Evolutionary conservation across 345 rosid species (phyloP), one percentile per base, ranked within the genome.

Genomic region (Trapa bicornis): DNA sequence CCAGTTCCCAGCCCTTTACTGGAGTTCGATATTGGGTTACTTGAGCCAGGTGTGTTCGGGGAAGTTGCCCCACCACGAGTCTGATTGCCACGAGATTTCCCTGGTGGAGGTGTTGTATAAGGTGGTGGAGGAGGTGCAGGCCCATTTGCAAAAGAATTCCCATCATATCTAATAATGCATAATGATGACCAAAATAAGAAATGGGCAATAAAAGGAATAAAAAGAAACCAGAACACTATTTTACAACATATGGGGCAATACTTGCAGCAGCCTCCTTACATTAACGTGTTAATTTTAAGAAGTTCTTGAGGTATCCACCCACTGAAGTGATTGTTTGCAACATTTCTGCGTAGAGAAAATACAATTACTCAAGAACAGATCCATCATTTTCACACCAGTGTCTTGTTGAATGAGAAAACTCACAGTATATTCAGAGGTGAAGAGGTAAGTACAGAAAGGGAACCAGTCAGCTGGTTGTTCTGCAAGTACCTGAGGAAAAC

Each of bases 271-370:
- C n/a, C 70, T 71, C 52, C 91, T 83, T 80, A 91, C 99, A 85
- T 82, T 72, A 91, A 87, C 53, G 76, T 87, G 41, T 69, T 79
- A 70, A 89, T 70, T 60, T 90, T 86, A 72, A 58, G 79, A 75
- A 95, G 82, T 76, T 89, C 96, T 72, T 16, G 77, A 48, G 98
- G 96, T 77, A 95, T 87, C 90, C 94, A 88, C 69, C 99, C 99
- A 71, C 70, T 86, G 72, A 95, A 95, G 65, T 84, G 73, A 73
- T 95, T 95, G 75, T 89, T 84, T 37, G 99, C 97, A 42, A 95
- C 96, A 74, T 95, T 89, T 73, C 99, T 95, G 88, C 75, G 36
- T 73, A 75, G 54, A 76, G 73, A 38, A 22, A 22, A 56, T 14
- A 37, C 43, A 54, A 11, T 67, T 32, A 50, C 6, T 50, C 6